phyloP scores from a whole-genome alignment of 2,329 filamentous ascomycete species.

The Colletotrichum falcatum region DNA sequence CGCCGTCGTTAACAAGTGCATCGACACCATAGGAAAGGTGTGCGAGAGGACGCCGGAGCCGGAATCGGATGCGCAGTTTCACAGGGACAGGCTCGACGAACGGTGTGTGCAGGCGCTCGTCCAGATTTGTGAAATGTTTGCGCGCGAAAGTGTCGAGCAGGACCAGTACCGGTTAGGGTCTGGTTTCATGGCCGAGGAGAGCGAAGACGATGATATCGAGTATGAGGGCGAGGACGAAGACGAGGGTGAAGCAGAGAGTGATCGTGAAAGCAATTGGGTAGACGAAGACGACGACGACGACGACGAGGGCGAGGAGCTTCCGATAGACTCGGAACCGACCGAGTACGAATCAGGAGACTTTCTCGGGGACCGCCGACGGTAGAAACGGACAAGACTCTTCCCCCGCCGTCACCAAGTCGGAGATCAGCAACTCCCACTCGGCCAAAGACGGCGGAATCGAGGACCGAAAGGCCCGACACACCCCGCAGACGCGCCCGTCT shows the following conservation, averaged over 20 bases:
- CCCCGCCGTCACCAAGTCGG: not conserved
- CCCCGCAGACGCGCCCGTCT: slow-evolving; percentile 19
- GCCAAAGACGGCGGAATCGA: not conserved
- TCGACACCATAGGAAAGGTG: slow-evolving; percentile 31
- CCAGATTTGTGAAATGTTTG: slow-evolving; percentile 38
- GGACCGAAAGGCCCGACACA: slow-evolving; percentile 10
- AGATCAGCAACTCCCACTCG: slow-evolving; percentile 11
- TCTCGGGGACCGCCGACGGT: slow-evolving; percentile 4
- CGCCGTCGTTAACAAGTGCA: slow-evolving; percentile 27
- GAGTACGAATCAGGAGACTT: slow-evolving; percentile 28
- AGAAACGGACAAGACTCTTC: slow-evolving; percentile 14
- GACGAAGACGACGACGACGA: slow-evolving; percentile 1
- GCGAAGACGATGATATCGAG: slow-evolving; percentile 30
- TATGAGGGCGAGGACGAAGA: slow-evolving; percentile 16
- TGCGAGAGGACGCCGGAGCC: slow-evolving; percentile 22
- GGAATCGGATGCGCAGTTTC: not conserved
- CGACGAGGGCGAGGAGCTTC: not conserved
- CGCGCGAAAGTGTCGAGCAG: slow-evolving; percentile 22
- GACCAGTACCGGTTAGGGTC: slow-evolving; percentile 25
- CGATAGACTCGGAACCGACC: slow-evolving; percentile 8
- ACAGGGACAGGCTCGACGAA: not conserved
- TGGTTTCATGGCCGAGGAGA: slow-evolving; percentile 13
- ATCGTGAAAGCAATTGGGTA: not conserved
- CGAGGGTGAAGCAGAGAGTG: not conserved
- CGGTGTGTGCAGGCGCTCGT: slow-evolving; percentile 27